Evolutionary conservation across 2,329 filamentous ascomycete species (phyloP).

Genomic region (Pyricularia sp.): DNA sequence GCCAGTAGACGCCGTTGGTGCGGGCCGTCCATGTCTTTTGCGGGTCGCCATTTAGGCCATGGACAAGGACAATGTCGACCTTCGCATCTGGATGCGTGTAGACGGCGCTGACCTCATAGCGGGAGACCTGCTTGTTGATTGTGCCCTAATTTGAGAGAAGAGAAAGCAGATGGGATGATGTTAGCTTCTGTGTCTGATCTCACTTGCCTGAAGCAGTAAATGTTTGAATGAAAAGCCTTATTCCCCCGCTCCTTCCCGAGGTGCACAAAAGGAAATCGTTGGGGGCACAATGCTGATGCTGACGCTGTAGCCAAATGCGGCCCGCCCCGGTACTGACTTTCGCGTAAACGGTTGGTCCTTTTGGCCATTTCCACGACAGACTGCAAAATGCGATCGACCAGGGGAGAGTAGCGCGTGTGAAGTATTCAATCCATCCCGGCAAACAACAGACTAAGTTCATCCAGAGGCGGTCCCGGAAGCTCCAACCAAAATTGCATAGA

Average conservation of each 20-base stretch:
- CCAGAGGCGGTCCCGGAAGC: not conserved
- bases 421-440: not conserved
- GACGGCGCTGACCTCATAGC: conserved; percentile 46
- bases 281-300: not conserved
- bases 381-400: not conserved
- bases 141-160: conserved; percentile 8
- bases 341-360: not conserved
- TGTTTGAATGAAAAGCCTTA: not conserved
- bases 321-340: not conserved
- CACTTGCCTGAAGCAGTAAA: not conserved
- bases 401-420: not conserved
- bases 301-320: not conserved
- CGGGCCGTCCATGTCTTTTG: conserved; percentile 47
- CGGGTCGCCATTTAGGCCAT: conserved; percentile 47
- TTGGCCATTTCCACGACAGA: not conserved
- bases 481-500: not conserved
- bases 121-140: conserved; percentile 34
- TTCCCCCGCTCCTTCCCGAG: not conserved
- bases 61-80: conserved; percentile 56
- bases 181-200: not conserved
- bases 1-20: conserved; percentile 51
- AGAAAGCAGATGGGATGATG: not conserved
- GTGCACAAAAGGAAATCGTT: too few relatives aligned
- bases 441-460: not conserved
- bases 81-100: conserved; percentile 45